phyloP scores from a whole-genome alignment of 192 early-diverging fungal species.

The Pilaira anomala region DNA sequence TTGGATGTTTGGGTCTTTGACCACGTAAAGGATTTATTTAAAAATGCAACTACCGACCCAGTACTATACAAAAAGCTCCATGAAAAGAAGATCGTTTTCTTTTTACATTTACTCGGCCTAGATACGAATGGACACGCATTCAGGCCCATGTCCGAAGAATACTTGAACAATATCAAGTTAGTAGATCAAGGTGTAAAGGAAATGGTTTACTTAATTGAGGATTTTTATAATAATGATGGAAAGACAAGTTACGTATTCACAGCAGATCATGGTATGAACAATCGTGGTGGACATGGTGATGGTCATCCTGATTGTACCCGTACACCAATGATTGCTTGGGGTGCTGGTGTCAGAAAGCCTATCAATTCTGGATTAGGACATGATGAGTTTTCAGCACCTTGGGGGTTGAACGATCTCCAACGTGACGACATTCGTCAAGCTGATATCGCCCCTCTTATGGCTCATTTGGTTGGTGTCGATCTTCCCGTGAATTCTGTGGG shows the following conservation, averaged over 20 bases:
- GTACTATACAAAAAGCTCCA: slow-evolving; percentile 58
- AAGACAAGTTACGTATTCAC: slow-evolving; percentile 90
- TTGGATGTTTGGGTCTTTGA: slow-evolving; percentile 95
- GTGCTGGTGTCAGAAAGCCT: slow-evolving; percentile 79
- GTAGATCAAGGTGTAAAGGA: slow-evolving; percentile 76
- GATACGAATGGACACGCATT: slow-evolving; percentile 94
- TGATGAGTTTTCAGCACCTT: slow-evolving; percentile 68
- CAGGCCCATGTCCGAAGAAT: slow-evolving; percentile 81
- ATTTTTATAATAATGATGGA: slow-evolving; percentile 77
- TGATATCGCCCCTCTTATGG: slow-evolving; percentile 95
- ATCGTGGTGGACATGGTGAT: slow-evolving; percentile 90
- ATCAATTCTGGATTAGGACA: slow-evolving; percentile 59
- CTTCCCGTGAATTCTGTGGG: slow-evolving; percentile 95
- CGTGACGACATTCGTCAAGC: slow-evolving; percentile 90
- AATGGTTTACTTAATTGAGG: slow-evolving; percentile 66
- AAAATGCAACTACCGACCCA: slow-evolving; percentile 40
- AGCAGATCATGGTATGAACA: slow-evolving; percentile 95
- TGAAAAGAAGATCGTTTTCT: slow-evolving; percentile 81
- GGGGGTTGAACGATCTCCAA: slow-evolving; percentile 60
- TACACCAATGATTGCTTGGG: slow-evolving; percentile 94
- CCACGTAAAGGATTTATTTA: slow-evolving; percentile 70
- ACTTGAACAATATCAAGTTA: slow-evolving; percentile 79
- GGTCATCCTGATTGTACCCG: slow-evolving; percentile 94
- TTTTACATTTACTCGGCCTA: slow-evolving; percentile 91
- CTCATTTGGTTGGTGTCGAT: slow-evolving; percentile 79